phyloP scores from a whole-genome alignment of 2,329 filamentous ascomycete genomes.

The Colletotrichum sp. region DNA sequence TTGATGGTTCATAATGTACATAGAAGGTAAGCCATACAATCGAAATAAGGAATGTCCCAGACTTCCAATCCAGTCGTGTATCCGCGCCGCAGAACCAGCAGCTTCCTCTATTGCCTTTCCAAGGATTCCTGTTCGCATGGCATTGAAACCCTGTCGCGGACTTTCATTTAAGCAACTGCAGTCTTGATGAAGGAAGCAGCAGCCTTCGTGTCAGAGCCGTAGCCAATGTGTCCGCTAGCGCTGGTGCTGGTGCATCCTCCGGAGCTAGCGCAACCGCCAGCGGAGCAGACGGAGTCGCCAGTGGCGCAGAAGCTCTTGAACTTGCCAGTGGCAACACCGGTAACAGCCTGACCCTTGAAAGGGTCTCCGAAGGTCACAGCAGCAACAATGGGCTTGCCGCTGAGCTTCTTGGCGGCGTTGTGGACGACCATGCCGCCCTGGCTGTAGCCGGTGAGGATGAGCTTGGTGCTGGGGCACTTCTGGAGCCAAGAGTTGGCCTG shows the following conservation, averaged over 20 bases:
- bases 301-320: constrained; percentile 15
- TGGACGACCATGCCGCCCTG: constrained; percentile 46
- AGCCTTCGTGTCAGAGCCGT: neutral
- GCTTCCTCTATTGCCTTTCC: neutral
- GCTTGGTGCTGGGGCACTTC: constrained; percentile 48
- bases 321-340: neutral
- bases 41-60: neutral
- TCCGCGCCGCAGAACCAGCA: neutral
- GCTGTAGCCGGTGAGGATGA: constrained; percentile 54
- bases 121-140: neutral
- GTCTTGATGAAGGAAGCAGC: constrained; percentile 10
- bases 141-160: neutral
- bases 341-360: constrained; percentile 1
- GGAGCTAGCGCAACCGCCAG: constrained; percentile 9
- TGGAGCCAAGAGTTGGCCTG: constrained; percentile 33
- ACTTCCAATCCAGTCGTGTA: neutral
- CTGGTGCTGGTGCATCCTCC: constrained; percentile 7
- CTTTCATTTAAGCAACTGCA: neutral
- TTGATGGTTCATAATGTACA: neutral
- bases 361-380: constrained; percentile 23
- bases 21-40: neutral
- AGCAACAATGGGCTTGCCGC: neutral
- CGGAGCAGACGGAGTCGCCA: neutral
- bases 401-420: constrained; percentile 42
- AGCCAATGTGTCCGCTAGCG: constrained; percentile 1